Base-by-base conservation (phyloP, 2,329 filamentous ascomycete genomes). In the Botrytis pseudocinerea region DNA sequence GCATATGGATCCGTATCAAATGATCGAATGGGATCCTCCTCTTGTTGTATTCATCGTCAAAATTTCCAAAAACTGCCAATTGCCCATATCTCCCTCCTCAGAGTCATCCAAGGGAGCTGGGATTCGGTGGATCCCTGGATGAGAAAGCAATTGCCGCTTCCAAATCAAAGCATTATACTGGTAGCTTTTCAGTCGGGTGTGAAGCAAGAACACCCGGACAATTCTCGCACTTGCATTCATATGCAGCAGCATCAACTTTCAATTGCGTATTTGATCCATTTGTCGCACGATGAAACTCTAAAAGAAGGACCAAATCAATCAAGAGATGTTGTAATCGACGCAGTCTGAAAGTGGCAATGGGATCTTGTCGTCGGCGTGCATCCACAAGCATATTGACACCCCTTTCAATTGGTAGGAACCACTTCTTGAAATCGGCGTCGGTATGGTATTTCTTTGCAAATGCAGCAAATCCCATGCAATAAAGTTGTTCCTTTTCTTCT, bases 391-490 rank as follows among this genome's bases (percentile, higher is more conserved):
- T 7, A 46, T 28, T 40, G 64, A 77, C 73, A 28, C 76, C 75
- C 6, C 16, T 72, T 35, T 77, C 74, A 10, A 77, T 75, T 28
- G 76, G 75, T 18, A 71, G 22, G 62, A 77, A 77, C 76, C 76
- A 77, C 32, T 73, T 70, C 18, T 69, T 73, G 62, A 77, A 77
- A 1, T 74, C 74, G 8, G 38, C 28, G 12, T 76, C 75, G 38
- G 20, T 69, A 18, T 75, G 51, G 46, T 76, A 77, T 70, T 69
- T 77, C 4, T 73, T 32, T 38, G 75, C 57, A 59, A 76, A 77
- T n/a, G 75, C 75, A 18, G 75, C 76, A 74, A 73, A 77, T 32
- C 76, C 76, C 66, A 77, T 76, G 51, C 76, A 77, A 44, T 77
- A 77, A 18, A 77, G 74, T 57, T 77, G 74, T 25, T 74, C 75